Conservation (phyloP, 345 rosid species). For the Citrus sinensis region DVS_A1.0 CM039163.1:49171001-49171500, state of each 20-base stretch:
- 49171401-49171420: not conserved
- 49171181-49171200: constrained; percentile 97
- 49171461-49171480: not conserved
- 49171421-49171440: not conserved
- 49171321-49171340: not conserved
- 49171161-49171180: constrained; percentile 95
- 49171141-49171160: constrained; percentile 86
- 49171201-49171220: constrained; percentile 59
- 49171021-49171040: constrained; percentile 85
- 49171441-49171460: not conserved
- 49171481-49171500: not conserved
- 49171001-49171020: constrained; percentile 97
- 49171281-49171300: not conserved
- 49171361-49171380: not conserved
- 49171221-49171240: constrained; percentile 73
- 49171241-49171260: constrained; percentile 91
- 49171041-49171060: constrained; percentile 97
- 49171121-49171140: constrained; percentile 39
- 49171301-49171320: not conserved
- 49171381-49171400: not conserved
- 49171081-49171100: not conserved
- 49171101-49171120: constrained; percentile 7
- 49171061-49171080: constrained; percentile 15
- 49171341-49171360: not conserved
- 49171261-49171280: constrained; percentile 24